Base-by-base conservation (phyloP, 2,329 filamentous ascomycete species). In the Sphaerulina populicola region DNA sequence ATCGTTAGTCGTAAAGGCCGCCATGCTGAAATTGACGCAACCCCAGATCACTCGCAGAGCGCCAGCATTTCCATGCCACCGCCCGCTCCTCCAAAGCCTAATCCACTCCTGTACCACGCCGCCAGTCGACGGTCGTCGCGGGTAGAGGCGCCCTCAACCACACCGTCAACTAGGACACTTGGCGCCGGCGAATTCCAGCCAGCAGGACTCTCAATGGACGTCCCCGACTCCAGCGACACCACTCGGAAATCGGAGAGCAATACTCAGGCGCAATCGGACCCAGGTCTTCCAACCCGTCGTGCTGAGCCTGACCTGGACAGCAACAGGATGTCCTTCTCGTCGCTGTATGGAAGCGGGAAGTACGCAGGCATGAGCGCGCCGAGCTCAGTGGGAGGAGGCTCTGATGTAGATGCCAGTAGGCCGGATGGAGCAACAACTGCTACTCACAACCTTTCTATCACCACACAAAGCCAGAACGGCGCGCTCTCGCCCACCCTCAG, bases 301-400 rank as follows among this genome's bases (percentile, higher is more conserved):
- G 51, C 58, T 6, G 65, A 66, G 42, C 59, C 60, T 18, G 64
- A 65, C 36, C 44, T 61, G 30, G 72, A 83, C 36, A 73, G 73
- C 40, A 85, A 86, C 62, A 80, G 86, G 45, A 74, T 85, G 64
- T 89, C 85, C 21, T 77, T 84, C 53, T 86, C 83, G 6, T 90
- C 86, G 0, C 71, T 87, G 45, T 85, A 85, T 63, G 88, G 85
- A 30, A 70, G 85, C 21, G 78, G 79, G 40, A 56, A 80, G 77
- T 68, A 61, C 69, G 74, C 52, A 60, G 62, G 53, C 60, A 66
- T 62, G 70, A 79, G 68, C 68, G 73, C 58, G 57, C 64, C 71
- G 37, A 75, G 70, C 56, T 74, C 74, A 5, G 54, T 71, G 11
- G 64, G 68, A 35, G 71, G 68, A 48, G 71, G 68, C 44, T 73